Percentiles rank a stretch among this genome's conserved stretches.
Evolutionary conservation across 257 asterid species (phyloP).

Genomic region (Pogostemon cablin): DNA sequence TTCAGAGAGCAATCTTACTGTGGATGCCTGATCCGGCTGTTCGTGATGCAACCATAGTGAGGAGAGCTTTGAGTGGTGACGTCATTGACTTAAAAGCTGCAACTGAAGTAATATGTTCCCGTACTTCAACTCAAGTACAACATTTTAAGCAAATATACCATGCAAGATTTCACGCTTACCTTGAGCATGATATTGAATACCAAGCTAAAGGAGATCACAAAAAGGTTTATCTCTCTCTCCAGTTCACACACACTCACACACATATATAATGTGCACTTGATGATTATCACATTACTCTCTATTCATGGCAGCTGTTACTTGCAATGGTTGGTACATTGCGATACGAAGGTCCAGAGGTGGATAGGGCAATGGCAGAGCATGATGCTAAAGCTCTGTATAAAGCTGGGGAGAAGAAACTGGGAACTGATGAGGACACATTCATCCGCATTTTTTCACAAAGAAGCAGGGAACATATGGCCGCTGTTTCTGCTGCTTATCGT

Average conservation of each 20-base stretch:
- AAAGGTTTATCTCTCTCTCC: constrained; percentile 50
- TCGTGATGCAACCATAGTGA: constrained; percentile 74
- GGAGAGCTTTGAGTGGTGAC: constrained; percentile 53
- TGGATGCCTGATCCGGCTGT: constrained; percentile 94
- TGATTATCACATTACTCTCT: not conserved
- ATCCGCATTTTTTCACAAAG: constrained; percentile 68
- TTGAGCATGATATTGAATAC: constrained; percentile 78
- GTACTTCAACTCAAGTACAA: constrained; percentile 84
- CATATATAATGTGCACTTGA: not conserved
- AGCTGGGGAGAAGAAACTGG: constrained; percentile 90
- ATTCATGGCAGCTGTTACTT: constrained; percentile 65
- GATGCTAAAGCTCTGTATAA: constrained; percentile 87
- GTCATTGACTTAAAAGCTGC: constrained; percentile 60
- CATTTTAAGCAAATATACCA: constrained; percentile 69
- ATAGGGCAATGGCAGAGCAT: constrained; percentile 58
- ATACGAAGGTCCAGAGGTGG: constrained; percentile 94
- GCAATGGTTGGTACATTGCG: constrained; percentile 54
- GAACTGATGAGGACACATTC: constrained; percentile 87
- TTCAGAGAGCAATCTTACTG: constrained; percentile 73
- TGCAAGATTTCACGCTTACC: constrained; percentile 53
- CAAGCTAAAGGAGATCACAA: constrained; percentile 75
- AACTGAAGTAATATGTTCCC: constrained; percentile 92
- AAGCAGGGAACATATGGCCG: constrained; percentile 76
- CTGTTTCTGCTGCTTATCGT: constrained; percentile 66
- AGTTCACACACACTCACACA: not conserved